Base-by-base conservation (phyloP, 208 protist genomes). In the Herpetomonas samuelpessoai region DNA sequence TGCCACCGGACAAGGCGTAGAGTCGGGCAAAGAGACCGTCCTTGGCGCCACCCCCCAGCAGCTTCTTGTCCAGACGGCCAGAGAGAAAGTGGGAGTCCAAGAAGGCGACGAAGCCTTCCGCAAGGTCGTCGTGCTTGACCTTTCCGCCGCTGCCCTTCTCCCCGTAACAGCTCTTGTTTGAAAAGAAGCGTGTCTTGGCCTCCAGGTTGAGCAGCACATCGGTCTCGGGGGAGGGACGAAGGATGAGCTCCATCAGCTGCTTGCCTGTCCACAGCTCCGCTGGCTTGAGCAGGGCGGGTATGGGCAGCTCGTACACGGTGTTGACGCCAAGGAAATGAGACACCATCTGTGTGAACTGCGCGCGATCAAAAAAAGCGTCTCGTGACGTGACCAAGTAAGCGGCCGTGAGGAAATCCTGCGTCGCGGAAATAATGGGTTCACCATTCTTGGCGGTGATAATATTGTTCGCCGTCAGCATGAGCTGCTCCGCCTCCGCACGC, bases 331-430 rank as follows among this genome's bases (percentile, higher is more conserved):
- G 71, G 87, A 95, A 97, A 74, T 96, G 79, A n/a, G 91, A 84
- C 41, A 96, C 81, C 56, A 95, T 81, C 68, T 93, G 76, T 10
- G 75, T 75, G 47, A 99, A 93, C 57, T 97, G 73, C 0, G 80
- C 68, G 51, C 95, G 80, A 65, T 98, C 88, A 60, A 99, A 95
- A 69, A 99, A 99, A 0, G 79, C 73, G 66, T 99, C 96, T 38
- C 98, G 97, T 2, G 74, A 62, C 1, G 97, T 98, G 3, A 99
- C 62, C 14, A 99, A 71, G 65, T 97, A 99, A 0, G 92, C 57
- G 0, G 92, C 97, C 7, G 98, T 99, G 21, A 99, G 82, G 69
- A 99, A 99, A 77, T 99, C 99, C 83, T 99, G 99, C 41, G 88
- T 99, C 53, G 96, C 93, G 0, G 97, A 92, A 62, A 99, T 98